These are phyloP conservation scores for Rasamsonia emersonii DNA, from an alignment of 2,329 filamentous ascomycete species.

Conservation along the genomic window DNA sequence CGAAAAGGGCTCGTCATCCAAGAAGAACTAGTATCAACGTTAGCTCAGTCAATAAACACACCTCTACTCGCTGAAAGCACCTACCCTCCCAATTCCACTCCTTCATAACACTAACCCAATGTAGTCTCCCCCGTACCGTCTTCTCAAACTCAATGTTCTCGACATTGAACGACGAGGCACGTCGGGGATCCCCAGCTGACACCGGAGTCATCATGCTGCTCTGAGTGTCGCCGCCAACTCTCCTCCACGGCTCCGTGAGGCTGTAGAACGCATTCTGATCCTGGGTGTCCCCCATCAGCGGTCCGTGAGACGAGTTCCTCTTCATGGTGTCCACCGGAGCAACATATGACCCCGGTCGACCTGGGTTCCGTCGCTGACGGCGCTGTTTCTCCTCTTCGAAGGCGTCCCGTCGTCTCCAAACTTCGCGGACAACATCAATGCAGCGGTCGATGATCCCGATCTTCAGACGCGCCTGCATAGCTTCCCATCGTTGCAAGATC, in stretches of 20 bases:
- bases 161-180: slow-evolving; percentile 23
- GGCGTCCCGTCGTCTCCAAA: slow-evolving; percentile 56
- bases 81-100: slow-evolving; percentile 66
- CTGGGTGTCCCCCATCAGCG: slow-evolving; percentile 16
- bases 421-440: slow-evolving; percentile 55
- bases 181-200: slow-evolving; percentile 12
- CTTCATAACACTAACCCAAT: slow-evolving; percentile 65
- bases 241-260: slow-evolving; percentile 20
- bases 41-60: no score
- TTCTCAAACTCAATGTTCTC: slow-evolving; percentile 49
- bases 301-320: slow-evolving; percentile 9
- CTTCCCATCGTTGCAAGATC: slow-evolving; percentile 55
- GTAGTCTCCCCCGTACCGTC: slow-evolving; percentile 56
- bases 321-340: slow-evolving; percentile 13
- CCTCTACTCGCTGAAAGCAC: slow-evolving; percentile 21
- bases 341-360: slow-evolving; percentile 12
- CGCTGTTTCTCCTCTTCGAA: slow-evolving; percentile 35
- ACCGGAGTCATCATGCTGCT: slow-evolving; percentile 1
- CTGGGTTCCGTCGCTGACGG: slow-evolving; percentile 20
- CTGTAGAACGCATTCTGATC: slow-evolving; percentile 14
- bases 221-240: slow-evolving; percentile 8
- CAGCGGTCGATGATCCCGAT: slow-evolving; percentile 61
- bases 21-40: slow-evolving; percentile 27
- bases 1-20: slow-evolving; percentile 14
- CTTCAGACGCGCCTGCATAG: slow-evolving; percentile 54